phyloP scores from a whole-genome alignment of 176 grass and related monocot genomes.

The Aegilops speltoides region DNA sequence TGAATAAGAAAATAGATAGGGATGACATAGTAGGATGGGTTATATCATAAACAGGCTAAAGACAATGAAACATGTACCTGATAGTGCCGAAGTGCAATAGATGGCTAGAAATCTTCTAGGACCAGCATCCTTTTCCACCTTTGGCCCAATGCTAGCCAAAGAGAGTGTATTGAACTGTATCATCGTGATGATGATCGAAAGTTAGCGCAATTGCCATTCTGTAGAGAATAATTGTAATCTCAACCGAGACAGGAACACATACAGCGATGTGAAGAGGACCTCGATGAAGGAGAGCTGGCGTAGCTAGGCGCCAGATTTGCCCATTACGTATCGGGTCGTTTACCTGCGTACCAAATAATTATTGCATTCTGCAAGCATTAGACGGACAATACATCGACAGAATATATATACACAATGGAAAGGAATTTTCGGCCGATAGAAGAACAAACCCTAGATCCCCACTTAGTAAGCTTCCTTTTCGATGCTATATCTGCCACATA shows the following conservation, averaged over 20 bases:
- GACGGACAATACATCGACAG: too few relatives aligned
- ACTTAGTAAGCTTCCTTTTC: conserved; percentile 61
- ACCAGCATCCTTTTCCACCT: conserved; percentile 58
- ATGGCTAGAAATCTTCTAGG: conserved; percentile 63
- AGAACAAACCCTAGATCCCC: conserved; percentile 79
- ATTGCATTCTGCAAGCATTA: background rate
- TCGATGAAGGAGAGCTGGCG: conserved; percentile 68
- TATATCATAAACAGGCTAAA: too few relatives aligned
- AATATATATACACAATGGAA: too few relatives aligned
- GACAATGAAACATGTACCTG: too few relatives aligned
- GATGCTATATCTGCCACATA: conserved; percentile 63
- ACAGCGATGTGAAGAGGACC: conserved; percentile 65
- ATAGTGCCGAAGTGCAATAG: conserved; percentile 59
- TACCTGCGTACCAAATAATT: background rate
- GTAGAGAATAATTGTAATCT: background rate
- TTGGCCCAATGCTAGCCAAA: conserved; percentile 71
- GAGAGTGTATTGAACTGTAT: conserved; percentile 78
- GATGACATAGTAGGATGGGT: background rate
- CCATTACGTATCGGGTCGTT: background rate
- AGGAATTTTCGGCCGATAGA: too few relatives aligned
- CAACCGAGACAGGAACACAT: background rate
- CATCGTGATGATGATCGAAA: background rate
- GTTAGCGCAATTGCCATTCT: too few relatives aligned
- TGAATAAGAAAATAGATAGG: background rate
- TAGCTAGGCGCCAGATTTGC: conserved; percentile 77